Conservation (phyloP, 116 monocot genomes). For the Thalassia testudinum region DNA sequence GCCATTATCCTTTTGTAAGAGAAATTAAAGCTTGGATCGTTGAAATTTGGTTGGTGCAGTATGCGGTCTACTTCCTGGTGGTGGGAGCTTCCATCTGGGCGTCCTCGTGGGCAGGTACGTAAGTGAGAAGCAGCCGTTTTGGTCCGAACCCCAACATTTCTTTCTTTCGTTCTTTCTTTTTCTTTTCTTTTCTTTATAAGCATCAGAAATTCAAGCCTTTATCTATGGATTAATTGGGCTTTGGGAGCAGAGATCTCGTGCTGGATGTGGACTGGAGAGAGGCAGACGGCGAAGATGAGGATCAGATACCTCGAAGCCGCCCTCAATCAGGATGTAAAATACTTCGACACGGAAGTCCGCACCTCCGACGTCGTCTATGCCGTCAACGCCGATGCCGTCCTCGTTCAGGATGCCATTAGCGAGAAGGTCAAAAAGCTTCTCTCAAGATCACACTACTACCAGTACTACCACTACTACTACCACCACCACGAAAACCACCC, state of each 20-base stretch:
- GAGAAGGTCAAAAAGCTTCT: constrained; percentile 46
- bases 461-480: too few species aligned
- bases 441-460: too few species aligned
- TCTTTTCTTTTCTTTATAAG: neutral
- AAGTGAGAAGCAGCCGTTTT: neutral
- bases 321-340: constrained; percentile 72
- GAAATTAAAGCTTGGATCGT: neutral
- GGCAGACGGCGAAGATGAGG: constrained; percentile 72
- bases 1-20: neutral
- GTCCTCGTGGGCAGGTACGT: constrained; percentile 79
- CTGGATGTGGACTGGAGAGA: constrained; percentile 99
- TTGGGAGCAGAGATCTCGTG: constrained; percentile 67
- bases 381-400: constrained; percentile 70
- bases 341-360: constrained; percentile 86
- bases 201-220: neutral
- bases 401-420: constrained; percentile 97
- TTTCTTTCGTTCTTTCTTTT: neutral
- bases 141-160: neutral
- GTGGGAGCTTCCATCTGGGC: constrained; percentile 96
- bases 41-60: constrained; percentile 20
- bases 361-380: constrained; percentile 80
- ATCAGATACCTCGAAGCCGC: constrained; percentile 67
- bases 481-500: too few species aligned
- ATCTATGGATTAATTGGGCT: neutral
- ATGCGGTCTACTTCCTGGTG: constrained; percentile 82